Evolutionary conservation across 2,329 filamentous ascomycete species (phyloP).

Genomic region (Trichoderma atroviride): DNA sequence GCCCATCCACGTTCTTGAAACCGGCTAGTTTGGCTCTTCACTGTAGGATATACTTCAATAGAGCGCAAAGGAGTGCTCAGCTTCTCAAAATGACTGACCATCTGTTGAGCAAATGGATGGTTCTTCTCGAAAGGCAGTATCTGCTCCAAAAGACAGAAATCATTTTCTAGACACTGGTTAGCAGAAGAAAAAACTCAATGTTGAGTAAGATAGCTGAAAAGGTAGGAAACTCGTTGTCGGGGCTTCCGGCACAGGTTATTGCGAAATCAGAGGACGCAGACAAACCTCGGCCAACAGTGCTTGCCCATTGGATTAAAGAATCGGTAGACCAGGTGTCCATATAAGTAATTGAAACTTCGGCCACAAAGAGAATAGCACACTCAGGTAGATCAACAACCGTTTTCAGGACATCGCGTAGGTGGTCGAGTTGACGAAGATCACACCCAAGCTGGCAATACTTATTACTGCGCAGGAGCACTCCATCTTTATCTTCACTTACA

Average conservation of each 20-base stretch:
- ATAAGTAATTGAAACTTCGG: constrained; percentile 89
- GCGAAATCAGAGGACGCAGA: constrained; percentile 3
- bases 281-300: constrained; percentile 67
- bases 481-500: constrained; percentile 45
- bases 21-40: constrained; percentile 66
- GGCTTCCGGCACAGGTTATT: too few species aligned
- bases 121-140: constrained; percentile 74
- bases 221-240: too few species aligned
- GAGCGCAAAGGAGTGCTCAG: constrained; percentile 77
- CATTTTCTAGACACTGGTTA: constrained; percentile 50
- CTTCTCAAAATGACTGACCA: constrained; percentile 83
- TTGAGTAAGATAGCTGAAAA: too few species aligned
- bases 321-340: constrained; percentile 78
- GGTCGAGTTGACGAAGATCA: constrained; percentile 70
- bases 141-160: constrained; percentile 87
- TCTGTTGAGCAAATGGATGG: constrained; percentile 84
- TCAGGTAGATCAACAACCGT: constrained; percentile 59
- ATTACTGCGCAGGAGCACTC: constrained; percentile 64
- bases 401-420: constrained; percentile 62
- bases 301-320: constrained; percentile 76
- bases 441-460: constrained; percentile 80
- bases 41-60: constrained; percentile 68
- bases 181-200: background rate
- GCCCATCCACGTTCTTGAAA: constrained; percentile 73
- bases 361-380: constrained; percentile 74